Percentiles rank a stretch among this genome's conserved stretches.
Conservation (phyloP, 441 rosid species). For the Pelargonium myrrhifolium region DNA sequence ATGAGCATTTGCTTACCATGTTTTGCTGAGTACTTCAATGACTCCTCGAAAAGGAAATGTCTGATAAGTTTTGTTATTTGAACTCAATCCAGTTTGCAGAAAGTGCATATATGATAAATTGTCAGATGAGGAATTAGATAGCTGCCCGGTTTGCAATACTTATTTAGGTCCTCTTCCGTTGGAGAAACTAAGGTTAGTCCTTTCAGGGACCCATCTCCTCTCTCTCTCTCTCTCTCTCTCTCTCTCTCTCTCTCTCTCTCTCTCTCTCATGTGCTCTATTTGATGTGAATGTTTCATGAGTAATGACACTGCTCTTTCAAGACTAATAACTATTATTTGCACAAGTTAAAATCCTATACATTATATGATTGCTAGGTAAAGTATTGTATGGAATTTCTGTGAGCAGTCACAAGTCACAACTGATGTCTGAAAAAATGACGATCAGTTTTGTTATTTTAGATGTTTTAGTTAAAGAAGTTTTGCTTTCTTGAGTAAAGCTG, state of each 20-base stretch:
- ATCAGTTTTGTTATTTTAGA: no score
- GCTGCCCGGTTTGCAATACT: conserved; percentile 69
- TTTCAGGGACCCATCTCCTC: not conserved
- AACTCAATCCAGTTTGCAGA: conserved; percentile 58
- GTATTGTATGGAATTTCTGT: no score
- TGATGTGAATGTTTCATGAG: no score
- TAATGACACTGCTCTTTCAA: no score
- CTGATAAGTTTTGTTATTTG: not conserved
- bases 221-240: no score
- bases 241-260: conserved; percentile 4
- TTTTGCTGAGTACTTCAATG: not conserved
- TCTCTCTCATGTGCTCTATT: not conserved
- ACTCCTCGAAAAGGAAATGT: not conserved
- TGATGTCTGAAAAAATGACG: no score
- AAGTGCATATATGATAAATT: conserved; percentile 72
- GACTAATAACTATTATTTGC: no score
- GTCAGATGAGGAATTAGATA: conserved; percentile 61
- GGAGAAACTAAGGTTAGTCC: conserved; percentile 59
- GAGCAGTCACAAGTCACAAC: no score
- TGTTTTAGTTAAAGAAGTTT: no score
- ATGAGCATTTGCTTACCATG: not conserved
- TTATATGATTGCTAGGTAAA: no score
- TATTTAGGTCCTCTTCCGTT: conserved; percentile 63
- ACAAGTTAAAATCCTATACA: no score
- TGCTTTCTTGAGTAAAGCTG: no score